phyloP scores from a whole-genome alignment of 225 moss, liverwort and hornwort genomes.

The Bryum argenteum region DNA sequence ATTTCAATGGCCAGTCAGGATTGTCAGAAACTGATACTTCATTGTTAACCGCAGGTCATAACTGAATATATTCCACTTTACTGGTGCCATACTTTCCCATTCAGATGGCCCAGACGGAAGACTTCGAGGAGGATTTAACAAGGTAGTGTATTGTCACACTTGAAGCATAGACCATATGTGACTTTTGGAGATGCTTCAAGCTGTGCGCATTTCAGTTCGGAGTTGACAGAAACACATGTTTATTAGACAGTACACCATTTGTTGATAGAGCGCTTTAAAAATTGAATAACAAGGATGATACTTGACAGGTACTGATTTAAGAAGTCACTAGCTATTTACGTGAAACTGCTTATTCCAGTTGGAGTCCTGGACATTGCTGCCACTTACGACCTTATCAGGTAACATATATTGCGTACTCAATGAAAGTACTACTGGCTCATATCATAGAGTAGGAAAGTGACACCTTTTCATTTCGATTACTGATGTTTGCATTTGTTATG shows the following conservation, averaged over 20 bases:
- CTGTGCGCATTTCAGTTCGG: neutral
- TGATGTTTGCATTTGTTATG: conserved; percentile 13
- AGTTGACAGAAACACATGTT: neutral
- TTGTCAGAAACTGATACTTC: conserved; percentile 24
- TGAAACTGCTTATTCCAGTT: conserved; percentile 32
- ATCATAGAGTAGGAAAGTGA: too few species aligned
- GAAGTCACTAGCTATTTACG: conserved; percentile 17
- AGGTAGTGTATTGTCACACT: neutral
- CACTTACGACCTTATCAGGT: conserved; percentile 37
- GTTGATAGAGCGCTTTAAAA: neutral
- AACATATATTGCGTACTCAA: neutral
- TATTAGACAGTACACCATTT: neutral
- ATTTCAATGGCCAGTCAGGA: conserved; percentile 9
- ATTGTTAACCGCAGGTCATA: conserved; percentile 39
- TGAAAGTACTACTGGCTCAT: neutral
- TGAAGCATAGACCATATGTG: neutral
- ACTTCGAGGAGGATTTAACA: conserved; percentile 29
- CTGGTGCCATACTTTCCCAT: conserved; percentile 15
- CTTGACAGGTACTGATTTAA: conserved; percentile 31
- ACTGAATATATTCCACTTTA: conserved; percentile 18
- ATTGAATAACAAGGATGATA: neutral
- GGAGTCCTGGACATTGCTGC: conserved; percentile 30
- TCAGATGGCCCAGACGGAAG: conserved; percentile 19
- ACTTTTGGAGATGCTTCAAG: neutral
- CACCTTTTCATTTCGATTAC: neutral